These are phyloP conservation scores for Dryadomyces quercivorus DNA, from an alignment of 2,329 filamentous ascomycete genomes.

Conservation along the genomic window DNA sequence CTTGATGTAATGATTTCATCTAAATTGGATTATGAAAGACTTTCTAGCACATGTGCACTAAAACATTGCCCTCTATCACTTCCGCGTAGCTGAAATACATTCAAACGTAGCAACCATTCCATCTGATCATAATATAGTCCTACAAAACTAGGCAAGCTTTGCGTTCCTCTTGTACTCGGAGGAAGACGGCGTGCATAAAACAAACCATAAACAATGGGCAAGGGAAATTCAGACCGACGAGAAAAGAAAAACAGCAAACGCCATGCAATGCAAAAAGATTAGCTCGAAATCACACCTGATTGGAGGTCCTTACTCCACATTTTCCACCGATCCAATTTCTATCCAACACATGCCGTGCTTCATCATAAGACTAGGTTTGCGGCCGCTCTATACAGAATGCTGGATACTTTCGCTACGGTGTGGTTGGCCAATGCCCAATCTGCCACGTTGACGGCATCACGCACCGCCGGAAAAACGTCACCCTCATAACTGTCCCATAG, in stretches of 20 bases:
- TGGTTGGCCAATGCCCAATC: slow-evolving; percentile 58
- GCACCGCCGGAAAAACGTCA: slow-evolving; percentile 69
- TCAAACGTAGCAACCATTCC: too few relatives aligned
- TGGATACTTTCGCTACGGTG: slow-evolving; percentile 60
- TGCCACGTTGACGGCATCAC: slow-evolving; percentile 61
- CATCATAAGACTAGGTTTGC: slow-evolving; percentile 12
- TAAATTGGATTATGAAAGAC: not conserved
- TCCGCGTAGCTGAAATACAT: too few relatives aligned
- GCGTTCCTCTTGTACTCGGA: too few relatives aligned
- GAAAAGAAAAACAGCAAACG: not conserved
- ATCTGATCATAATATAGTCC: too few relatives aligned
- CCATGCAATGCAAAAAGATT: slow-evolving; percentile 10
- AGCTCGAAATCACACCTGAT: not conserved
- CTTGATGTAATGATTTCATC: not conserved
- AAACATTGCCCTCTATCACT: too few relatives aligned
- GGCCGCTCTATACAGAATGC: slow-evolving; percentile 51
- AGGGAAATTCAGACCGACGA: not conserved
- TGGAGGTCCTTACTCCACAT: too few relatives aligned
- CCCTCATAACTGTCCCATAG: slow-evolving; percentile 59
- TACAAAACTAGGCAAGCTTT: too few relatives aligned
- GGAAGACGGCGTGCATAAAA: not conserved
- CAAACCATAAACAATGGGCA: not conserved
- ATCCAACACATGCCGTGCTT: not conserved
- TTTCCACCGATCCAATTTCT: not conserved
- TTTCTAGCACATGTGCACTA: too few relatives aligned